phyloP scores from a whole-genome alignment of 2,329 filamentous ascomycete species.

The Phyllosticta citrichinensis region DNA sequence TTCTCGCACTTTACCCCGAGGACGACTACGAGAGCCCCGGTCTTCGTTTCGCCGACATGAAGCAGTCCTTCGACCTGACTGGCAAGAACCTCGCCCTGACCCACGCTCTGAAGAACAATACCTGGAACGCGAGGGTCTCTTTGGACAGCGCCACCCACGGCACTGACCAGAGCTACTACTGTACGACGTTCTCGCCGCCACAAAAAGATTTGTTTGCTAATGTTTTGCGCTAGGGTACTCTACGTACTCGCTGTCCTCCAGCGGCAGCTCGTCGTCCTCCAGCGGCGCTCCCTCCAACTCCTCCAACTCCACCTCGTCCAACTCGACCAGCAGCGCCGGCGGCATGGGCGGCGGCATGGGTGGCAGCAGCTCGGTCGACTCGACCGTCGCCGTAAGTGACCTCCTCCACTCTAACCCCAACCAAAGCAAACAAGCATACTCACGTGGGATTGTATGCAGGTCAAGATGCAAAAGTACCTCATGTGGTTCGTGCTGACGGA shows the following conservation, averaged over 20 bases:
- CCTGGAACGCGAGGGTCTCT: slow-evolving; percentile 27
- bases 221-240: not conserved
- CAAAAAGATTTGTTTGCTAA: slow-evolving; percentile 1
- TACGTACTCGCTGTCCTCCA: slow-evolving; percentile 11
- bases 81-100: slow-evolving; percentile 27
- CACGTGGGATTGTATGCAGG: not conserved
- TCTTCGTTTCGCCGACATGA: slow-evolving; percentile 27
- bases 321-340: slow-evolving; percentile 11
- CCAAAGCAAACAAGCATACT: not conserved
- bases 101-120: slow-evolving; percentile 25
- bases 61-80: slow-evolving; percentile 26
- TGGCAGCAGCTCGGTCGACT: slow-evolving; percentile 2
- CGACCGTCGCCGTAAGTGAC: not conserved
- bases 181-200: slow-evolving; percentile 17
- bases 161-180: slow-evolving; percentile 30
- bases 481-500: slow-evolving; percentile 21
- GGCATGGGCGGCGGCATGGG: not conserved
- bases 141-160: slow-evolving; percentile 25
- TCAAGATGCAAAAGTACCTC: slow-evolving; percentile 25
- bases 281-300: not conserved
- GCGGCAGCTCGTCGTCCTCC: not conserved
- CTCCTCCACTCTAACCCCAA: not conserved
- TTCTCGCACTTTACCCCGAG: slow-evolving; percentile 24
- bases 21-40: slow-evolving; percentile 25
- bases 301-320: slow-evolving; percentile 10